Base-by-base conservation (phyloP, 2,329 filamentous ascomycete species). In the Escovopsis weberi region DNA sequence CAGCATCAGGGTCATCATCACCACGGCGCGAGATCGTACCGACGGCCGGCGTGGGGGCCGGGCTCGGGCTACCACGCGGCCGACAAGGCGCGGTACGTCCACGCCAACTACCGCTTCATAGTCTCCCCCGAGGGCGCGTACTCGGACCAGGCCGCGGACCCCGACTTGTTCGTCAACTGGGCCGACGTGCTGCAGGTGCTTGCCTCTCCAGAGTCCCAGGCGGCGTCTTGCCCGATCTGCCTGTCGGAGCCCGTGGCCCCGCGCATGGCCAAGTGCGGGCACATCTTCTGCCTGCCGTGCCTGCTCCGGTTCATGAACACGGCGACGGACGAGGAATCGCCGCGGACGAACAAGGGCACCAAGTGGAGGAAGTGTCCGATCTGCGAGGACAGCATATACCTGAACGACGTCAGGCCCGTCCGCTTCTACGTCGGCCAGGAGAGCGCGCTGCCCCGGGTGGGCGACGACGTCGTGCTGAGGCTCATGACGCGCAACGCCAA, bases 91-190 rank as follows among this genome's bases (percentile, higher is more conserved):
- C 80, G 84, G 70, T 89, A 73, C 44, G 74, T 98, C 12, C 88
- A 98, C 60, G 87, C 91, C 50, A 98, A 98, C 61, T 98, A 98
- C 59, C 82, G 91, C 43, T 98, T 98, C 59, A 82, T 98, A 45
- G 88, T 98, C 41, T 80, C 85, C 46, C 89, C 91, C 4, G 72
- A 77, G 43, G 81, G 78, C 45, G 76, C 81, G 54, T 98, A 96
- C 58, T 72, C 76, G 46, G 74, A 76, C 6, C 87, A 96, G 57
- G 82, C 85, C 23, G 72, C 75, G 38, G 86, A 96, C 59, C 83
- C 91, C 18, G 89, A 98, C 61, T 73, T 88, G 39, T 83, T 91
- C 54, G 65, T 98, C 42, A 85, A 94, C 53, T 98, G 91, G 91
- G 75, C 79, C 50, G 79, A 85, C 51, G 84, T 98, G 41, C 68